Conservation (phyloP, 2,329 filamentous ascomycete species). For the Pyricularia grisea region DNA sequence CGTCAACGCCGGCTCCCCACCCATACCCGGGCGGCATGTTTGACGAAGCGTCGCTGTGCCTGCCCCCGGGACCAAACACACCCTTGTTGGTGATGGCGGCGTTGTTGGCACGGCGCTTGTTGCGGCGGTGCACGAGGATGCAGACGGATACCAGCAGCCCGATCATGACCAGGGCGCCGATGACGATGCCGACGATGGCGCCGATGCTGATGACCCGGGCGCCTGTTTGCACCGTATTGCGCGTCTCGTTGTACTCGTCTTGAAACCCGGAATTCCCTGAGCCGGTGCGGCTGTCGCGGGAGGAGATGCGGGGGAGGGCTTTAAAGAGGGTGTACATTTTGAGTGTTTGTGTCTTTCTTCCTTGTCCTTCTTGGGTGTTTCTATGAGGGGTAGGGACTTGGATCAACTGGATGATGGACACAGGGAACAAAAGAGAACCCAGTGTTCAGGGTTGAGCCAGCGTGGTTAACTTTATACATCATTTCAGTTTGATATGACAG, state of each 20-base stretch:
- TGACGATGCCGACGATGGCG: conserved; percentile 5
- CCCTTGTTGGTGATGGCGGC: neutral
- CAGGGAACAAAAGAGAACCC: neutral
- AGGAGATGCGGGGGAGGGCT: neutral
- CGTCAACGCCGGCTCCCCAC: neutral
- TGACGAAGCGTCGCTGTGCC: neutral
- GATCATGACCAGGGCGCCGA: neutral
- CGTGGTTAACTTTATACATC: neutral
- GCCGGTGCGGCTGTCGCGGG: neutral
- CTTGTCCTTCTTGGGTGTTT: too few species aligned
- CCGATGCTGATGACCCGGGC: conserved; percentile 1
- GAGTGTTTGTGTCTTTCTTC: neutral
- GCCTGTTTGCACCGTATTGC: neutral
- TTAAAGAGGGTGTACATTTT: neutral
- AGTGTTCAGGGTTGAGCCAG: neutral
- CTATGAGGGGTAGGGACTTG: neutral
- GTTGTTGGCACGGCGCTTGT: neutral
- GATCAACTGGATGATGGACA: too few species aligned
- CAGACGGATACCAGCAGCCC: neutral
- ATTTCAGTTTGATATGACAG: neutral
- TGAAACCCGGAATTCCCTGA: neutral
- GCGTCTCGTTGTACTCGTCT: neutral
- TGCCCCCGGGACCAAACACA: neutral
- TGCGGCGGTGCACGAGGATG: neutral
- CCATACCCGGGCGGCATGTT: neutral